Base-by-base conservation (phyloP, 495 filamentous ascomycete genomes). In the Venustampulla echinocandica region DNA sequence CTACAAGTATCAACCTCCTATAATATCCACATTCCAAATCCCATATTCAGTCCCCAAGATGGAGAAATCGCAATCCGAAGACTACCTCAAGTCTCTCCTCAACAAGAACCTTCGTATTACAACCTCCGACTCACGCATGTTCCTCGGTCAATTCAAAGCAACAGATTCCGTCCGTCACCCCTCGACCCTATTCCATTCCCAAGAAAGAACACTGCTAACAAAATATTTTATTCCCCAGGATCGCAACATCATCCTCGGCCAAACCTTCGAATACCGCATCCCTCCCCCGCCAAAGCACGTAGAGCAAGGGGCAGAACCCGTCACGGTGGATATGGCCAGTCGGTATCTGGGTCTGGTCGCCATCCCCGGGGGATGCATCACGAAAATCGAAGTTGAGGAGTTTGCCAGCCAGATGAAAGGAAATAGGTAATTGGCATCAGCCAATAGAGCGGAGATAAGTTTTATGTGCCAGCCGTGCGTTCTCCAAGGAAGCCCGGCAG, bases 341-440 rank as follows among this genome's bases (percentile, higher is more conserved):
- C 77, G 92, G 21, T 88, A 86, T 57, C 78, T 98, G 34, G 92
- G 92, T 0, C 69, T 97, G 6, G 82, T 98, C 24, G 90, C 95
- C 6, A 77, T 97, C 7, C 92, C 93, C 1, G 90, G 93, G 11
- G 68, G 84, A 52, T 72, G 89, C 57, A 86, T 98, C 50, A 79
- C 72, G 49, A 87, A 81, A 67, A 90, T 98, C 52, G 90, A 96
- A 65, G 71, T 86, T 25, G 89, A 97, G 62, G 85, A 89, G 54
- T 79, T 76, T 50, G 53, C 50, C 0, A 73, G 69, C 42, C 73
- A 77, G 59, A 49, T 64, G 9, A 61, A 54, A 40, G 42, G 46
- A 7, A 30, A 36, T n/a, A n/a, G n/a, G n/a, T n/a, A n/a, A n/a
- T n/a, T n/a, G n/a, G n/a, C n/a, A n/a, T n/a, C n/a, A n/a, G n/a